Conservation (phyloP, 73 alveolate genomes). For the Symbiodinium natans region DNA sequence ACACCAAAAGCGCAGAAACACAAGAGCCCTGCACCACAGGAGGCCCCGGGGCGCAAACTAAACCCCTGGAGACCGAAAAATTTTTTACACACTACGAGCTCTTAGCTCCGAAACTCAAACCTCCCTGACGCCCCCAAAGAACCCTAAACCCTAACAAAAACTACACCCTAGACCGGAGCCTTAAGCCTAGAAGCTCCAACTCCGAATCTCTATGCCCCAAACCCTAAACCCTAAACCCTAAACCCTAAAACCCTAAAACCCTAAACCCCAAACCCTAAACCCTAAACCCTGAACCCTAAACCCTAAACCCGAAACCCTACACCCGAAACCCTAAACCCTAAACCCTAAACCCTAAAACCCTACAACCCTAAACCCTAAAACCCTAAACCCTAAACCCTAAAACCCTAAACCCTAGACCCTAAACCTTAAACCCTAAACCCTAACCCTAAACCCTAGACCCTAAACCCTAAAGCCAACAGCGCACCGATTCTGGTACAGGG, state of each 20-base stretch:
- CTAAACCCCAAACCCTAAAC: too few species aligned
- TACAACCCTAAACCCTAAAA: neutral
- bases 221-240: too few species aligned
- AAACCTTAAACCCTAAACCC: neutral
- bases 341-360: neutral
- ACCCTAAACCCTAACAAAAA: neutral
- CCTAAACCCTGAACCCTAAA: too few species aligned
- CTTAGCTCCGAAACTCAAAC: too few species aligned
- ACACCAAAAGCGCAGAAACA: too few species aligned
- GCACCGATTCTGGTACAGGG: conserved; percentile 72
- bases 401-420: neutral
- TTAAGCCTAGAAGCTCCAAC: neutral
- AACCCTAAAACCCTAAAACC: too few species aligned
- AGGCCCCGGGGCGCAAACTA: too few species aligned
- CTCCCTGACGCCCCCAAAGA: too few species aligned
- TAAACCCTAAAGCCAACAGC: neutral
- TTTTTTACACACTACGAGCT: too few species aligned
- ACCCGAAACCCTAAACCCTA: neutral
- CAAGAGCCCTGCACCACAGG: too few species aligned
- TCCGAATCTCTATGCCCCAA: neutral
- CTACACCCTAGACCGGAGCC: neutral
- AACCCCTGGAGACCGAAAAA: too few species aligned
- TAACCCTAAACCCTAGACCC: neutral
- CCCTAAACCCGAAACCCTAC: neutral
- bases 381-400: neutral